Conservation (phyloP, 75 land plant genomes). For the Pseudotsuga menziesii region DNA sequence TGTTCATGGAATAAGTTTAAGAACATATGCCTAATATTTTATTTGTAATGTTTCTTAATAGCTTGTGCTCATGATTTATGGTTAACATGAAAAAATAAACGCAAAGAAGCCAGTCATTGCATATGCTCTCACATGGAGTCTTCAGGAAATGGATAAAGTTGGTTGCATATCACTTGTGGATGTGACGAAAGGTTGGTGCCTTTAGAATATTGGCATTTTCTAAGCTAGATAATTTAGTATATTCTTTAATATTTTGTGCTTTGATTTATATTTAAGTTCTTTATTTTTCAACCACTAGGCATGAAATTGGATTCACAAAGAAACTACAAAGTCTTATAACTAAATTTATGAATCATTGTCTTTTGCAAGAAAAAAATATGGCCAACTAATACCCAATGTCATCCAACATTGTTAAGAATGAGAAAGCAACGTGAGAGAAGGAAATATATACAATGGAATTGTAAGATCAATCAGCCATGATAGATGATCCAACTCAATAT, state of each 20-base stretch:
- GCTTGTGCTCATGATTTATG: background rate
- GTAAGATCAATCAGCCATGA: too few relatives aligned
- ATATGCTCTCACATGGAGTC: constrained; percentile 75
- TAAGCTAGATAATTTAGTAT: background rate
- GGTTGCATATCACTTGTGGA: constrained; percentile 80
- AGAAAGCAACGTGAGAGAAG: too few relatives aligned
- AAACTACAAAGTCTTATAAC: too few relatives aligned
- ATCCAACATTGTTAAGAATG: too few relatives aligned
- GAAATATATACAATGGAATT: too few relatives aligned
- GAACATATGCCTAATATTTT: constrained; percentile 35
- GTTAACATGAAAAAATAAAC: constrained; percentile 81
- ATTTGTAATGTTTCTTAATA: background rate
- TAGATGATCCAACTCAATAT: too few relatives aligned
- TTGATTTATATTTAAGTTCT: background rate
- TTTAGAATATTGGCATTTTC: background rate
- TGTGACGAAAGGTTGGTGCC: constrained; percentile 70
- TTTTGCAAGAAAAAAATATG: too few relatives aligned
- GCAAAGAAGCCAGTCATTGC: constrained; percentile 84
- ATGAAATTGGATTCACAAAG: too few relatives aligned
- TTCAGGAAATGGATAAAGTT: constrained; percentile 76
- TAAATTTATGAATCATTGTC: too few relatives aligned
- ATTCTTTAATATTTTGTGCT: background rate
- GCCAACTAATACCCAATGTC: too few relatives aligned
- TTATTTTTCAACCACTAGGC: too few relatives aligned
- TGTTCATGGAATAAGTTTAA: constrained; percentile 86